Conservation (phyloP, 306 rosid species). For the Vicia faba region DNA sequence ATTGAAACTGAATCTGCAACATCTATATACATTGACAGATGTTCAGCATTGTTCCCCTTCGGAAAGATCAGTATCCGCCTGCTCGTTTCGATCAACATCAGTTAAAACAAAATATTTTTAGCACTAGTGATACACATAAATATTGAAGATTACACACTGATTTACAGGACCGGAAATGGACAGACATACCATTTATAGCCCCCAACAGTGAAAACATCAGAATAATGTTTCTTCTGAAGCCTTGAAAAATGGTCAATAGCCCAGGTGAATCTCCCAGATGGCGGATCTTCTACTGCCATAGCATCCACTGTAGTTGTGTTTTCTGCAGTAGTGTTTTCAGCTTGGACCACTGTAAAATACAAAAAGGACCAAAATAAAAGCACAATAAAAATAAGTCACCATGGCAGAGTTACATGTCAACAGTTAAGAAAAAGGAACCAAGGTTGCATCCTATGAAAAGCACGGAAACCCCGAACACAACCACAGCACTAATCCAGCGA, state of each 20-base stretch:
- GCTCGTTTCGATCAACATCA: conserved; percentile 22
- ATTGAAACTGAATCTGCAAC: conserved; percentile 61
- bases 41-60: conserved; percentile 71
- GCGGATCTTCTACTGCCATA: conserved; percentile 58
- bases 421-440: not conserved
- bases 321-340: conserved; percentile 37
- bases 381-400: not conserved
- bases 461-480: no score
- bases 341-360: conserved; percentile 18
- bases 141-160: not conserved
- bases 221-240: conserved; percentile 57
- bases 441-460: not conserved
- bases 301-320: conserved; percentile 32
- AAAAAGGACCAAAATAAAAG: not conserved
- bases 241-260: conserved; percentile 65
- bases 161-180: not conserved
- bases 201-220: conserved; percentile 59
- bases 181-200: conserved; percentile 59
- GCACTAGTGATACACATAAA: not conserved
- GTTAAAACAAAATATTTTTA: not conserved
- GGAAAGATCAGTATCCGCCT: conserved; percentile 77
- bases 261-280: conserved; percentile 70
- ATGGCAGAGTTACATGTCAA: not conserved
- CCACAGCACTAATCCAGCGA: no score
- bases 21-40: conserved; percentile 81